Evolutionary conservation across 768 basidiomycete species (phyloP), one percentile per base, ranked within the genome.

Genomic region (Panellus pusillus): DNA sequence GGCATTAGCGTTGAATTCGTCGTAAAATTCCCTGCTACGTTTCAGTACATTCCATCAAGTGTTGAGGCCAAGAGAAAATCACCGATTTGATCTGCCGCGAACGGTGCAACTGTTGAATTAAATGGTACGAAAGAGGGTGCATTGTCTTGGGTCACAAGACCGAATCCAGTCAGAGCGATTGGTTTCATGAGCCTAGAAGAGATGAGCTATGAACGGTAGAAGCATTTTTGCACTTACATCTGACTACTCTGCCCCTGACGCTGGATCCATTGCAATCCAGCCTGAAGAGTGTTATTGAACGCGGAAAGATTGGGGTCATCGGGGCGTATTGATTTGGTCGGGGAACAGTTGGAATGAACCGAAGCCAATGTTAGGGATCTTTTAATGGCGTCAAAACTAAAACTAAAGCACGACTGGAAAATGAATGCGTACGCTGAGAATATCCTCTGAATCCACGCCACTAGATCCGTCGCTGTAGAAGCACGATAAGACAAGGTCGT

Each of bases 361-460:
- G 59, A 84, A 86, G 6, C 76, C 79, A 55, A 88, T 80, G 11
- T 77, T 37, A 0, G 81, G 80, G 52, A 83, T 82, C 56, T 68
- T 17, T 18, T 18, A 28, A 28, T 7, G n/a, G 29, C 6, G 9
- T 15, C 31, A 14, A 14, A 43, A 9, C 4, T 2, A 42, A 28
- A 35, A 14, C 11, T 15, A 14, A 27, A 9, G 43, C 3, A 27
- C 9, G 1, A 15, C 32, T 44, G 15, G 43, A 46, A 14, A 9
- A 9, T 18, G 24, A 31, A 35, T 20, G 47, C 39, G 35, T 0
- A 56, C 59, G 18, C 27, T 79, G 50, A 75, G 55, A 46, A 88
- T 83, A 55, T 87, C 86, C 60, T 84, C 79, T 50, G 78, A 81
- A 64, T 89, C 86, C 17, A 87, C 82, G 31, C 85, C 85, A 31